Percentiles rank a stretch among this genome's conserved stretches.
These are phyloP conservation scores for Saccharomycopsis sp. DNA, from an alignment of 805 yeast species.

Conservation along the genomic window DNA sequence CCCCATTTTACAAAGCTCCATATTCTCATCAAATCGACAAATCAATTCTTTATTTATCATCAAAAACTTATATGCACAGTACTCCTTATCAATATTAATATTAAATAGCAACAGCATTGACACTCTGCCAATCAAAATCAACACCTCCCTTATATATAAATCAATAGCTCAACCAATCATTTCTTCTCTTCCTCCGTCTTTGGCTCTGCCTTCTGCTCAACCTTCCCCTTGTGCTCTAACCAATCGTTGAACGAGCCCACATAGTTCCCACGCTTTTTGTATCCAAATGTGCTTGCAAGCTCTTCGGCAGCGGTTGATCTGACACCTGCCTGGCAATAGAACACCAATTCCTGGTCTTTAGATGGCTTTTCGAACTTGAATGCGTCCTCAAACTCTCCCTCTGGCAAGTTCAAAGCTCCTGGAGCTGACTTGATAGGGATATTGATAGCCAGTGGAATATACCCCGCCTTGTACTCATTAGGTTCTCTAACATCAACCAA, in stretches of 20 bases:
- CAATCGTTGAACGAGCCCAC: slow-evolving; percentile 86
- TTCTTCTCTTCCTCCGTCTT: neutral
- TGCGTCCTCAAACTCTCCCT: slow-evolving; percentile 71
- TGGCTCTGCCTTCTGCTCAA: too few species aligned
- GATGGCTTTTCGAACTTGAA: slow-evolving; percentile 81
- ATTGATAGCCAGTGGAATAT: slow-evolving; percentile 78
- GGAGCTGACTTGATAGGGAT: slow-evolving; percentile 88
- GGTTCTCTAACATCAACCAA: slow-evolving; percentile 94
- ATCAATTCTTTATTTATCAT: too few species aligned
- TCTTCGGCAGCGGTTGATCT: slow-evolving; percentile 89
- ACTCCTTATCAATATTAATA: too few species aligned
- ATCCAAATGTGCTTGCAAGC: slow-evolving; percentile 85
- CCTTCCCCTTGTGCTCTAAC: slow-evolving; percentile 38
- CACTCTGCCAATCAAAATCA: too few species aligned
- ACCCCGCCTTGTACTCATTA: slow-evolving; percentile 59
- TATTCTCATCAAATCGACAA: too few species aligned
- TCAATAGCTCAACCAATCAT: neutral
- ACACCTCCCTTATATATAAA: too few species aligned
- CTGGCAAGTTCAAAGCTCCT: slow-evolving; percentile 76
- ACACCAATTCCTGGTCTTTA: slow-evolving; percentile 63
- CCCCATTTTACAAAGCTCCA: too few species aligned
- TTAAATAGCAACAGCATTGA: too few species aligned
- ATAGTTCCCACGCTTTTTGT: slow-evolving; percentile 76
- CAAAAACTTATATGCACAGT: too few species aligned
- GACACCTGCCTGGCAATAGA: slow-evolving; percentile 90